Conservation (phyloP, 2,329 filamentous ascomycete genomes). For the Monosporascus cannonballus region DNA sequence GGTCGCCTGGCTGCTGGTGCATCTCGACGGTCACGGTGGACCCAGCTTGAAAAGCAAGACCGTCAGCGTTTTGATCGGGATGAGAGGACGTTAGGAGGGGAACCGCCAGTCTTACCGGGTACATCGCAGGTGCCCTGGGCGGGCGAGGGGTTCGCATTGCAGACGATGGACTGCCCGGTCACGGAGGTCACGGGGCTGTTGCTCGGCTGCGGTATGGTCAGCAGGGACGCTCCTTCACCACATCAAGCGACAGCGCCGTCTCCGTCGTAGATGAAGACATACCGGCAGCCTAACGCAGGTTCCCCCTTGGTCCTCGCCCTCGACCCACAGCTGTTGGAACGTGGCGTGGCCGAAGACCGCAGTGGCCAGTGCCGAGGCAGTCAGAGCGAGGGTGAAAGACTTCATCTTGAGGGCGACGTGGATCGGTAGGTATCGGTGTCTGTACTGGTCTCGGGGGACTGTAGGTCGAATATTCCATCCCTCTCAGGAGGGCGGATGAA, state of each 20-base stretch:
- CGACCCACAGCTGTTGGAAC: constrained; percentile 45
- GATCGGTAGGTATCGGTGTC: too few species aligned
- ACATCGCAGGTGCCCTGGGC: constrained; percentile 29
- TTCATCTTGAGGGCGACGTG: constrained; percentile 9
- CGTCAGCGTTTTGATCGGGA: not conserved
- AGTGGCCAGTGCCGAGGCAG: constrained; percentile 16
- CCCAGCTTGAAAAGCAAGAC: constrained; percentile 19
- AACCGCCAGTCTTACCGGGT: constrained; percentile 9
- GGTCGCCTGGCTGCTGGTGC: constrained; percentile 37
- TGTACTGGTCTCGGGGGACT: too few species aligned
- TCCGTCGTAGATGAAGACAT: not conserved
- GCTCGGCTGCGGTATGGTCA: constrained; percentile 13
- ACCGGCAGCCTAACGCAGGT: constrained; percentile 19
- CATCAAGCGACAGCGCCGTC: too few species aligned
- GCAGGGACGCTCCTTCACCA: not conserved
- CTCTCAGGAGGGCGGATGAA: too few species aligned
- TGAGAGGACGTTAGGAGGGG: not conserved
- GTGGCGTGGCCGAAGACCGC: constrained; percentile 40
- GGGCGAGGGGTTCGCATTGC: constrained; percentile 29
- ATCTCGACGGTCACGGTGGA: constrained; percentile 38
- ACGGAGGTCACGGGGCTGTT: constrained; percentile 38
- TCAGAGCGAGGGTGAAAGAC: constrained; percentile 5
- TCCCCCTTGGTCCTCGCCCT: constrained; percentile 30
- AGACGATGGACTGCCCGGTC: constrained; percentile 32
- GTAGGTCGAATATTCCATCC: too few species aligned